Conservation (phyloP, 2,329 filamentous ascomycete species). For the Colletotrichum musicola region DNA sequence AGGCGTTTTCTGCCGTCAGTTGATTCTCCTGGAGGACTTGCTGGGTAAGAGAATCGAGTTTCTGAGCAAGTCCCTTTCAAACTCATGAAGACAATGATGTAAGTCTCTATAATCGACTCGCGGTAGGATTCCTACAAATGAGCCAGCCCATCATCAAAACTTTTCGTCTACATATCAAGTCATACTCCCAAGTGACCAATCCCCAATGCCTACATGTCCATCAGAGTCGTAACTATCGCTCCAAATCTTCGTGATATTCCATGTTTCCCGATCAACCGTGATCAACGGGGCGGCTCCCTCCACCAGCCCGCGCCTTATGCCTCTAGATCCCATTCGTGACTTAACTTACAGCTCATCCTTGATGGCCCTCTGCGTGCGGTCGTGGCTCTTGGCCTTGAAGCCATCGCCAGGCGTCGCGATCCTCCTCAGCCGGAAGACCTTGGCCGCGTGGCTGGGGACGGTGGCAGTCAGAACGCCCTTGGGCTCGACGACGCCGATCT, state of each 20-base stretch:
- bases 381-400: conserved; percentile 41
- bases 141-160: too few relatives aligned
- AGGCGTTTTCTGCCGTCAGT: too few relatives aligned
- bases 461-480: conserved; percentile 32
- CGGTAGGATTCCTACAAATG: too few relatives aligned
- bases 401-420: conserved; percentile 39
- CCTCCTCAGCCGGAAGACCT: conserved; percentile 40
- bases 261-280: not conserved
- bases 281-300: not conserved
- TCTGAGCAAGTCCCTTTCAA: too few relatives aligned
- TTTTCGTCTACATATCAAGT: too few relatives aligned
- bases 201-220: not conserved
- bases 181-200: not conserved
- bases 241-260: not conserved
- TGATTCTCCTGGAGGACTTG: too few relatives aligned
- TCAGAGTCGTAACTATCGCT: not conserved
- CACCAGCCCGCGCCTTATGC: not conserved
- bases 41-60: too few relatives aligned
- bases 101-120: too few relatives aligned
- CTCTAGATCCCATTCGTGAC: not conserved
- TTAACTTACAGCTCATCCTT: conserved; percentile 38
- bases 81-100: too few relatives aligned
- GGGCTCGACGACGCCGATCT: conserved; percentile 38
- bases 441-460: conserved; percentile 40
- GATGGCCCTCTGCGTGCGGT: conserved; percentile 36